Evolutionary conservation across 2,329 filamentous ascomycete species (phyloP).

Genomic region (Botryotinia convoluta): DNA sequence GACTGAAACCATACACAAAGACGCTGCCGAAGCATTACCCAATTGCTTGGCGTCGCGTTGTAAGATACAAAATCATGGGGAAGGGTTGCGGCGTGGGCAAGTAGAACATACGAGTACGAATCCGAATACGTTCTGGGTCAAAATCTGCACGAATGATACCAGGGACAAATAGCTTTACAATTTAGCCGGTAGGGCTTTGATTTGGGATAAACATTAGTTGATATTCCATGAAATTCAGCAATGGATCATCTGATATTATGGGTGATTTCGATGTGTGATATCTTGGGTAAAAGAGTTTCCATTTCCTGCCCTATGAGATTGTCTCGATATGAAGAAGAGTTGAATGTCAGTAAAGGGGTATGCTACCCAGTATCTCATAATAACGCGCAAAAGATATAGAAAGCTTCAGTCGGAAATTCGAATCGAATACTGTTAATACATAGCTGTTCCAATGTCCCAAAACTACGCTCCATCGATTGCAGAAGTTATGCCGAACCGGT

Average conservation of each 20-base stretch:
- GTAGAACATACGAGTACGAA: background rate
- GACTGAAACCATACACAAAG: conserved; percentile 5
- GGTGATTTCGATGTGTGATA: background rate
- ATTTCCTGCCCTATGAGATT: background rate
- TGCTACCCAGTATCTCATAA: conserved; percentile 1
- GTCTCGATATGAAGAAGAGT: background rate
- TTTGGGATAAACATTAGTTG: background rate
- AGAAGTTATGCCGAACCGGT: conserved; percentile 31
- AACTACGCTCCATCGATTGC: conserved; percentile 22
- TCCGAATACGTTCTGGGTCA: background rate
- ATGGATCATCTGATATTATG: background rate
- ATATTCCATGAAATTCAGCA: background rate
- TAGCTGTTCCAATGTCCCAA: conserved; percentile 18
- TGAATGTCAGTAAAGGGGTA: background rate
- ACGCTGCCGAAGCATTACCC: background rate
- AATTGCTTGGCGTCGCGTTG: background rate
- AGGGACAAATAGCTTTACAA: conserved; percentile 5
- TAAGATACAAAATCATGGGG: background rate
- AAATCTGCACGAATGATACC: background rate
- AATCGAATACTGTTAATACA: conserved; percentile 24
- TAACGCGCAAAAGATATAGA: background rate
- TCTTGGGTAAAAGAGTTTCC: background rate
- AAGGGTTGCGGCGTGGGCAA: background rate
- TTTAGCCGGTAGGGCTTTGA: background rate
- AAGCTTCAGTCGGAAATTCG: conserved; percentile 9